These are phyloP conservation scores for Monilinia vaccinii-corymbosi DNA, from an alignment of 2,329 filamentous ascomycete species.

Conservation along the genomic window DNA sequence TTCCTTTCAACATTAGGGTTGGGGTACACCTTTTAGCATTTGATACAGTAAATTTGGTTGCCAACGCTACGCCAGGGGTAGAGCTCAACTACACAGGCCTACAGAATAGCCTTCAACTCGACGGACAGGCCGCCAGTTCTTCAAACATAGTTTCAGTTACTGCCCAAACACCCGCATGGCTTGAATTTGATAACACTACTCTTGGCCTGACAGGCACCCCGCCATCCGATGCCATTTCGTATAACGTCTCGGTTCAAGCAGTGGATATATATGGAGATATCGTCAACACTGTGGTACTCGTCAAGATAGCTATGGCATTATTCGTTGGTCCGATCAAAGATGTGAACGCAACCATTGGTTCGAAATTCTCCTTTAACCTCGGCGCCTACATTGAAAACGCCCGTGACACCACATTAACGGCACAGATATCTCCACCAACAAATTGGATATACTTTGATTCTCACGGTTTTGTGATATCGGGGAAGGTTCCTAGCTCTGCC, in stretches of 20 bases:
- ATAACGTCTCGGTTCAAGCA: slow-evolving; percentile 53
- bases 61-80: slow-evolving; percentile 48
- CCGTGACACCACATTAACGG: slow-evolving; percentile 19
- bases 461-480: slow-evolving; percentile 19
- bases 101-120: slow-evolving; percentile 43
- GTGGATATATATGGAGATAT: slow-evolving; percentile 50
- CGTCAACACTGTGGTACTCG: slow-evolving; percentile 45
- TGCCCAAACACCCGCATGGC: slow-evolving; percentile 56
- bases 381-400: slow-evolving; percentile 19
- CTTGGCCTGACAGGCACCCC: slow-evolving; percentile 58
- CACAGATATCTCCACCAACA: slow-evolving; percentile 14
- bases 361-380: slow-evolving; percentile 21
- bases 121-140: slow-evolving; percentile 41
- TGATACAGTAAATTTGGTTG: slow-evolving; percentile 43
- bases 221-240: slow-evolving; percentile 45
- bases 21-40: slow-evolving; percentile 62
- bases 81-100: slow-evolving; percentile 46
- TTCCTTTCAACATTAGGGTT: slow-evolving; percentile 63
- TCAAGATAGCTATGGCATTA: slow-evolving; percentile 20
- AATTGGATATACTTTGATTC: slow-evolving; percentile 25
- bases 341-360: slow-evolving; percentile 23
- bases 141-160: slow-evolving; percentile 44
- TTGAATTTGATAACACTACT: slow-evolving; percentile 53
- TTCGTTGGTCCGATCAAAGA: slow-evolving; percentile 18
- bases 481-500: slow-evolving; percentile 18